These are phyloP conservation scores for Candida maris DNA, from an alignment of 805 yeast genomes.

Conservation along the genomic window DNA sequence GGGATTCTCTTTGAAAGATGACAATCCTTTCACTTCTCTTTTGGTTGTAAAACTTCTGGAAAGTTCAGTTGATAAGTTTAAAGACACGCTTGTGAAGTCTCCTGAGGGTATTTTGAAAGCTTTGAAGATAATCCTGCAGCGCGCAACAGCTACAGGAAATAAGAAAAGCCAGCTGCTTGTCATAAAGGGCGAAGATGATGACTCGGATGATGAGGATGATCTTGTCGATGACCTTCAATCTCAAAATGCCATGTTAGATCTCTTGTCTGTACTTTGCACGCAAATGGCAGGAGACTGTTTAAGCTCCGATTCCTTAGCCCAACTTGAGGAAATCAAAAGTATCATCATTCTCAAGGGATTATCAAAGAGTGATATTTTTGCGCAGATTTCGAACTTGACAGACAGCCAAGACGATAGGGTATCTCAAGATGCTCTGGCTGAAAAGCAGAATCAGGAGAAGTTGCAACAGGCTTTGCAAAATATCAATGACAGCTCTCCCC, in stretches of 20 bases:
- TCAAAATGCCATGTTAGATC: conserved; percentile 34
- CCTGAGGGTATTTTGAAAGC: conserved; percentile 56
- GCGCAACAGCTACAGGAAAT: background rate
- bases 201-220: conserved; percentile 40
- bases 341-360: conserved; percentile 2
- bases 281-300: conserved; percentile 11
- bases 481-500: conserved; percentile 74
- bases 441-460: conserved; percentile 35
- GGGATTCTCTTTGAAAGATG: conserved; percentile 25
- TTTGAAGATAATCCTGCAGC: conserved; percentile 38
- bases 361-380: conserved; percentile 1
- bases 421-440: conserved; percentile 3
- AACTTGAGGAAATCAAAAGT: conserved; percentile 14
- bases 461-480: conserved; percentile 61
- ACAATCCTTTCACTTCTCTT: conserved; percentile 52
- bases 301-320: conserved; percentile 7
- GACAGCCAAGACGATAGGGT: background rate
- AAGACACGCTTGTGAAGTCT: conserved; percentile 50
- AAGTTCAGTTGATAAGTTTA: conserved; percentile 52
- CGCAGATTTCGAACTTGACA: conserved; percentile 4
- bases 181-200: conserved; percentile 19
- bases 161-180: background rate
- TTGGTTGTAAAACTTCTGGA: conserved; percentile 66
- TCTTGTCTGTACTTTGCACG: conserved; percentile 35
- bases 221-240: conserved; percentile 31